Conservation (phyloP, 2,329 filamentous ascomycete genomes). For the Xylariaceae sp. region DNA sequence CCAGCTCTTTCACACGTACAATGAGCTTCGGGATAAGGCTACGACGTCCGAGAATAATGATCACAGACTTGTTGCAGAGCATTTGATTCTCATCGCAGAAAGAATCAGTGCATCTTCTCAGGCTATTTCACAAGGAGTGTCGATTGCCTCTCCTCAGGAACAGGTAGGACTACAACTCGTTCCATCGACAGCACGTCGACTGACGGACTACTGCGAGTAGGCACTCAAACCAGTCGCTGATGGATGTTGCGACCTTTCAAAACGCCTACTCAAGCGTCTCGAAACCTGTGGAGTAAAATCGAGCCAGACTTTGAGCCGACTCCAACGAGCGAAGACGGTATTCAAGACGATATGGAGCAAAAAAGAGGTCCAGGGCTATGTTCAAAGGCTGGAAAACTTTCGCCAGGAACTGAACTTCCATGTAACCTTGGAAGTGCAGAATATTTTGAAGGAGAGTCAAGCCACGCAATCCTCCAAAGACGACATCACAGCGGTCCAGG, state of each 20-base stretch:
- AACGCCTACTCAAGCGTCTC: slow-evolving; percentile 10
- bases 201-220: slow-evolving; percentile 1
- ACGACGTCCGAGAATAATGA: slow-evolving; percentile 13
- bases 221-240: slow-evolving; percentile 11
- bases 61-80: slow-evolving; percentile 7
- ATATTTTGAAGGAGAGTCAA: slow-evolving; percentile 5
- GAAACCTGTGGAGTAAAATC: slow-evolving; percentile 8
- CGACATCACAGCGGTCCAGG: slow-evolving; percentile 1
- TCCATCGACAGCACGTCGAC: background rate
- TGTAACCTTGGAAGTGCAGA: slow-evolving; percentile 4
- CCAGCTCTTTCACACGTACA: slow-evolving; percentile 11
- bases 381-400: slow-evolving; percentile 9
- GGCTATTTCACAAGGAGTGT: slow-evolving; percentile 7
- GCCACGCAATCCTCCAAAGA: slow-evolving; percentile 5
- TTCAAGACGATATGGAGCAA: slow-evolving; percentile 13
- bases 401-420: slow-evolving; percentile 10
- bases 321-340: slow-evolving; percentile 7
- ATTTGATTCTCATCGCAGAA: slow-evolving; percentile 10
- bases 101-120: slow-evolving; percentile 9
- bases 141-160: slow-evolving; percentile 5
- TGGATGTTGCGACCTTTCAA: slow-evolving; percentile 12
- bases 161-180: slow-evolving; percentile 5
- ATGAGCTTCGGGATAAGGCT: slow-evolving; percentile 13
- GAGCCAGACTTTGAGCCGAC: slow-evolving; percentile 2
- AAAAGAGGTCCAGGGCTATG: slow-evolving; percentile 13